These are phyloP conservation scores for Lactarius deliciosus DNA, from an alignment of 768 basidiomycete species.

Conservation along the genomic window DNA sequence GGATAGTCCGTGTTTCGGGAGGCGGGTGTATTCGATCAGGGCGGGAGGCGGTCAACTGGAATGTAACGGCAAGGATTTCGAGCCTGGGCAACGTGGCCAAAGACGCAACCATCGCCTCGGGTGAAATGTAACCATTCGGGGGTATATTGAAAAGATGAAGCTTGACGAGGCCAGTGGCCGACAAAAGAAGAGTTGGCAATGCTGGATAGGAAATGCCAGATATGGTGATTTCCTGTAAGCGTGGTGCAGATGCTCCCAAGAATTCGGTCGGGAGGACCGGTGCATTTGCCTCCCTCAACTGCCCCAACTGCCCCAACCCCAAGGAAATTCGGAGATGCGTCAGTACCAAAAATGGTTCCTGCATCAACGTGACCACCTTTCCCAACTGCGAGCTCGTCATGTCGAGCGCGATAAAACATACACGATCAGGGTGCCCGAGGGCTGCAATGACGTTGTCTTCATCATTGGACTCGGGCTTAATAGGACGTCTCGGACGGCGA, in stretches of 20 bases:
- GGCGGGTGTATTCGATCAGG: not conserved
- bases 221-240: conserved; percentile 51
- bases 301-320: not conserved
- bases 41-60: not conserved
- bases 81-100: not conserved
- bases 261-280: too few species aligned
- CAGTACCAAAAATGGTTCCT: not conserved
- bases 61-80: not conserved
- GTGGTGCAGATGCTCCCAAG: conserved; percentile 66
- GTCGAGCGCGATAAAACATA: too few species aligned
- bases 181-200: too few species aligned
- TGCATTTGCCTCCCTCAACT: not conserved
- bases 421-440: not conserved
- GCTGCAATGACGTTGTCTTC: not conserved
- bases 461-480: not conserved
- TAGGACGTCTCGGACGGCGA: too few species aligned
- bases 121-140: too few species aligned
- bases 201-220: conserved; percentile 33
- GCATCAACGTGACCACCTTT: not conserved
- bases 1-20: not conserved
- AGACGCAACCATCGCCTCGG: not conserved
- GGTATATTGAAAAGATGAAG: too few species aligned
- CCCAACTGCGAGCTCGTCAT: too few species aligned
- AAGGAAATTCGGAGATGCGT: conserved; percentile 43
- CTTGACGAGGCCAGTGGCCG: too few species aligned